phyloP scores from a whole-genome alignment of 2,329 filamentous ascomycete species.

The Chaetomium sp. region DNA sequence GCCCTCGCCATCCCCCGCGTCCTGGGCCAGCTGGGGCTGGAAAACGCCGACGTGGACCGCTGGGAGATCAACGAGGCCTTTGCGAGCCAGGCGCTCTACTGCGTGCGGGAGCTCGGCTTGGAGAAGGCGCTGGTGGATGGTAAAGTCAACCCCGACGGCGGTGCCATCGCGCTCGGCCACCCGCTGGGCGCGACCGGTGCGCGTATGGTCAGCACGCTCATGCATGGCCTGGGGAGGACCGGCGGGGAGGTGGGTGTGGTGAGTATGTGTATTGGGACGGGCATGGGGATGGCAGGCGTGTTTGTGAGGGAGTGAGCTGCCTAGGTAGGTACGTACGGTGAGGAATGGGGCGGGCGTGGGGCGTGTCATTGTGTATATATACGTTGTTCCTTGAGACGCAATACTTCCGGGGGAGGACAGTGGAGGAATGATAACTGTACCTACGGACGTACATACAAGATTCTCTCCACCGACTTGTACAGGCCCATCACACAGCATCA shows the following conservation, averaged over 20 bases:
- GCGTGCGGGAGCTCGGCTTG: slow-evolving; percentile 69
- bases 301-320: slow-evolving; percentile 39
- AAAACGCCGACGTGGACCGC: slow-evolving; percentile 69
- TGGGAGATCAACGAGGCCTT: slow-evolving; percentile 95
- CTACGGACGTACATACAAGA: too few relatives aligned
- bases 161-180: slow-evolving; percentile 92
- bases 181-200: slow-evolving; percentile 87
- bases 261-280: slow-evolving; percentile 86
- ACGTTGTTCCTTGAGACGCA: background rate
- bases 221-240: slow-evolving; percentile 66
- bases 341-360: too few relatives aligned
- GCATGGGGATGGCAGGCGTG: slow-evolving; percentile 65
- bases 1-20: slow-evolving; percentile 84
- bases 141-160: slow-evolving; percentile 87
- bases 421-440: too few relatives aligned
- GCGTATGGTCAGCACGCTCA: slow-evolving; percentile 73
- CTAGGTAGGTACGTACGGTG: background rate
- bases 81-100: slow-evolving; percentile 69
- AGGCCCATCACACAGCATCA: too few relatives aligned
- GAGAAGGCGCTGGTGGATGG: slow-evolving; percentile 62
- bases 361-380: slow-evolving; percentile 4
- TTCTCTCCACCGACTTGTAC: too few relatives aligned
- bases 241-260: slow-evolving; percentile 80
- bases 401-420: too few relatives aligned
- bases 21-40: slow-evolving; percentile 67